Percentiles rank a stretch among this genome's conserved stretches.
These are phyloP conservation scores for Fusarium phyllophilum DNA, from an alignment of 2,329 filamentous ascomycete species.

Conservation along the genomic window DNA sequence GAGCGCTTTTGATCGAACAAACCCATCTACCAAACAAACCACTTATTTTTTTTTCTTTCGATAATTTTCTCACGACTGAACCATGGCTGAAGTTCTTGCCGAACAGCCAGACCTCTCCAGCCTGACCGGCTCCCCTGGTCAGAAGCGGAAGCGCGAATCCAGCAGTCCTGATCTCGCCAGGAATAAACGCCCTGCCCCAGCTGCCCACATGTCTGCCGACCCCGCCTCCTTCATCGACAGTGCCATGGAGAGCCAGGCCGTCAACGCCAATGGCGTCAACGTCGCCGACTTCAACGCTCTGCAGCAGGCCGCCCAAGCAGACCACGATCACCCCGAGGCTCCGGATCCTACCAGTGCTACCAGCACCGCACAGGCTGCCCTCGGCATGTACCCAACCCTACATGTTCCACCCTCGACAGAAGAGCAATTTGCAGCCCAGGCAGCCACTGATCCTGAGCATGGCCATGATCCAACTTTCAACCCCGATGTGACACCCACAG, in stretches of 20 bases:
- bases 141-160: conserved; percentile 66
- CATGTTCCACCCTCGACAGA: conserved; percentile 68
- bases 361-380: conserved; percentile 68
- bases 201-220: conserved; percentile 58
- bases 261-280: conserved; percentile 55
- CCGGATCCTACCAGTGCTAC: conserved; percentile 65
- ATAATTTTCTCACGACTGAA: conserved; percentile 12
- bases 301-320: conserved; percentile 61
- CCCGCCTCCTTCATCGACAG: conserved; percentile 65
- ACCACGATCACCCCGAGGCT: conserved; percentile 60
- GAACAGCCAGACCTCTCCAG: conserved; percentile 61
- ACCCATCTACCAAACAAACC: background rate
- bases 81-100: conserved; percentile 60
- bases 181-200: conserved; percentile 60
- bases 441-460: conserved; percentile 49
- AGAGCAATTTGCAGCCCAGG: conserved; percentile 68
- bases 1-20: conserved; percentile 31
- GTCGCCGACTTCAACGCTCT: conserved; percentile 67
- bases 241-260: conserved; percentile 58
- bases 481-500: conserved; percentile 47
- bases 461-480: conserved; percentile 49
- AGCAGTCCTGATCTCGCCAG: conserved; percentile 63
- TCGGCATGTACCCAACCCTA: conserved; percentile 69
- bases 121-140: conserved; percentile 55
- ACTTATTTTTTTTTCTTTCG: background rate